Evolutionary conservation across 352 stramenopile species (phyloP).

Genomic region (Pythium graminicola): DNA sequence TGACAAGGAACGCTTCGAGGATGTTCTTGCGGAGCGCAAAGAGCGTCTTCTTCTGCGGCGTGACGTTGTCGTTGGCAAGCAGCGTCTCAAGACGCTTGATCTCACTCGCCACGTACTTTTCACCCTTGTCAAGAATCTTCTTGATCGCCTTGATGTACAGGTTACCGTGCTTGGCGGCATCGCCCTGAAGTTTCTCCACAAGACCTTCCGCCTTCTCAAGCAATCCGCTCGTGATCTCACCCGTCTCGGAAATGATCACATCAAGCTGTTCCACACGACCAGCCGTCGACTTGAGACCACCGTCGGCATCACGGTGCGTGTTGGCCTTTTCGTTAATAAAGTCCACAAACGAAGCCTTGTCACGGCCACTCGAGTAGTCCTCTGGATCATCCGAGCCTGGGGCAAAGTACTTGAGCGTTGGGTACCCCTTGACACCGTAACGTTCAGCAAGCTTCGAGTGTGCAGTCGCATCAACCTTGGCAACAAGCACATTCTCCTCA

Average conservation of each 20-base stretch:
- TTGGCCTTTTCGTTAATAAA: conserved; percentile 90
- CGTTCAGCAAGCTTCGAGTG: conserved; percentile 51
- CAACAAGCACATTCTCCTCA: conserved; percentile 75
- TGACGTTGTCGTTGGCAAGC: conserved; percentile 76
- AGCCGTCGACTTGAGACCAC: conserved; percentile 61
- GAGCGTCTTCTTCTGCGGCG: conserved; percentile 83
- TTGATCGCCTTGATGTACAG: conserved; percentile 88
- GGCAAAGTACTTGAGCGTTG: conserved; percentile 91
- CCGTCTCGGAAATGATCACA: conserved; percentile 66
- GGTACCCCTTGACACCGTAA: conserved; percentile 88
- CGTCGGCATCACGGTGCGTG: conserved; percentile 72
- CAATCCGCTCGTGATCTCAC: conserved; percentile 57
- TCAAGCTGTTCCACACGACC: conserved; percentile 82
- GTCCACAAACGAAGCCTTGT: conserved; percentile 80
- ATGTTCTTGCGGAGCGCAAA: conserved; percentile 90
- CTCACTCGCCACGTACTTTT: conserved; percentile 76
- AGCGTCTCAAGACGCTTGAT: conserved; percentile 76
- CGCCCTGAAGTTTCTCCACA: conserved; percentile 62
- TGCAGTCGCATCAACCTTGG: conserved; percentile 76
- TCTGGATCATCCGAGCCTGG: conserved; percentile 70
- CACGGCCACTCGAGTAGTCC: conserved; percentile 78
- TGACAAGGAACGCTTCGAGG: conserved; percentile 62
- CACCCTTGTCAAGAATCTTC: conserved; percentile 86
- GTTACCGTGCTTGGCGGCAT: conserved; percentile 67
- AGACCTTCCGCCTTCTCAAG: conserved; percentile 67